phyloP scores from a whole-genome alignment of 2,329 filamentous ascomycete genomes.

The Pseudopyricularia cyperi region DNA sequence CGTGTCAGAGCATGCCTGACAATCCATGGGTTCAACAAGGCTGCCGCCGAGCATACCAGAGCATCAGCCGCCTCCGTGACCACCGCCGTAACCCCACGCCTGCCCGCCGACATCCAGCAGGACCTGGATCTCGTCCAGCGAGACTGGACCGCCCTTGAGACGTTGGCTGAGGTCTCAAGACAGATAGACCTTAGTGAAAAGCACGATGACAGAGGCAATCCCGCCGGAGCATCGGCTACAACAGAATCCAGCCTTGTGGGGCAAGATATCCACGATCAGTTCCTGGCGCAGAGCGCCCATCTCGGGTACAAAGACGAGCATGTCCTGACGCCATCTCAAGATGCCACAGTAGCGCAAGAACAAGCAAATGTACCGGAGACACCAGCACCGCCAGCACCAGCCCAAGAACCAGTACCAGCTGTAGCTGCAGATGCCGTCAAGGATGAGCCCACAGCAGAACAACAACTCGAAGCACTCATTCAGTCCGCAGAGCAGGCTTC shows the following conservation, averaged over 20 bases:
- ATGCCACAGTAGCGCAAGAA: not conserved
- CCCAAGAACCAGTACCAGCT: not conserved
- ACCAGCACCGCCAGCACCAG: not conserved
- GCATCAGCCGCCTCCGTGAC: conserved; percentile 6
- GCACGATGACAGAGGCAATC: conserved; percentile 34
- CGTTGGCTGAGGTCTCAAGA: conserved; percentile 76
- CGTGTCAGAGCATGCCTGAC: conserved; percentile 63
- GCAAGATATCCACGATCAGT: conserved; percentile 43
- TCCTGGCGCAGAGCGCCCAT: conserved; percentile 18
- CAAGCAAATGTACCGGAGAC: conserved; percentile 2
- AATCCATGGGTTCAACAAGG: conserved; percentile 56
- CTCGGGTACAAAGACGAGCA: not conserved
- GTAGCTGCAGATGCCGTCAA: not conserved
- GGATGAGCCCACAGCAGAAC: conserved; percentile 29
- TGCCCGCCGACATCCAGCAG: conserved; percentile 11
- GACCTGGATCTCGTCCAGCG: conserved; percentile 26
- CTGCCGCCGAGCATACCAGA: conserved; percentile 13
- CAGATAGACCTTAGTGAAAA: conserved; percentile 58
- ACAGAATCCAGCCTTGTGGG: conserved; percentile 16
- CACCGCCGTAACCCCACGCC: conserved; percentile 4
- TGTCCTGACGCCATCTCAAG: not conserved
- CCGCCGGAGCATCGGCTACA: conserved; percentile 27
- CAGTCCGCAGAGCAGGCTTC: conserved; percentile 21
- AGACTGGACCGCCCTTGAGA: conserved; percentile 71
- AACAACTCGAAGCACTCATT: conserved; percentile 34